Evolutionary conservation across 768 basidiomycete species (phyloP).

Genomic region (Pulveroboletus sp.): DNA sequence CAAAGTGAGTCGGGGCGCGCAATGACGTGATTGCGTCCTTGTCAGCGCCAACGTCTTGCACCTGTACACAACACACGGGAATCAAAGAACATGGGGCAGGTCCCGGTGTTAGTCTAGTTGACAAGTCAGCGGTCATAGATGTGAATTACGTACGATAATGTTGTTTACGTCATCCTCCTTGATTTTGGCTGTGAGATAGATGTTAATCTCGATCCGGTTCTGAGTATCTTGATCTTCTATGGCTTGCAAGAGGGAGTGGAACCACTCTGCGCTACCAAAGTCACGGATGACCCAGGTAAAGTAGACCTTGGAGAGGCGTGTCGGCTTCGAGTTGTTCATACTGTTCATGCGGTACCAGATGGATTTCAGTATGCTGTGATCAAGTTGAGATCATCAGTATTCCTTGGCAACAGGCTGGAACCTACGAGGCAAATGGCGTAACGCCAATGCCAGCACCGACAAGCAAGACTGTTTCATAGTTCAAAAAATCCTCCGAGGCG

Average conservation of each 20-base stretch:
- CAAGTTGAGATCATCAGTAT: constrained; percentile 1
- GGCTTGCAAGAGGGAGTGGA: constrained; percentile 88
- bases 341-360: constrained; percentile 98
- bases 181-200: constrained; percentile 87
- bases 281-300: constrained; percentile 96
- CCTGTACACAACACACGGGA: constrained; percentile 30
- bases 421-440: constrained; percentile 93
- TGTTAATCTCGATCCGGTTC: constrained; percentile 88
- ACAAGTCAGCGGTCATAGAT: not conserved
- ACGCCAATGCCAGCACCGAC: constrained; percentile 96
- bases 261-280: constrained; percentile 87
- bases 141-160: constrained; percentile 59
- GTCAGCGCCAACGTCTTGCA: constrained; percentile 89
- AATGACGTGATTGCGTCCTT: constrained; percentile 87
- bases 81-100: not conserved
- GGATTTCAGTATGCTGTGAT: constrained; percentile 71
- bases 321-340: constrained; percentile 66
- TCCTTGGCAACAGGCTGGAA: constrained; percentile 3
- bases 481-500: constrained; percentile 87
- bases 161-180: constrained; percentile 93
- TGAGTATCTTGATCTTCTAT: constrained; percentile 89
- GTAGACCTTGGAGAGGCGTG: constrained; percentile 85
- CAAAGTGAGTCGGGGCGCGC: constrained; percentile 89
- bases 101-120: not conserved
- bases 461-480: constrained; percentile 82